Base-by-base conservation (phyloP, 176 grass and related monocot genomes). In the Phragmites australis region DNA sequence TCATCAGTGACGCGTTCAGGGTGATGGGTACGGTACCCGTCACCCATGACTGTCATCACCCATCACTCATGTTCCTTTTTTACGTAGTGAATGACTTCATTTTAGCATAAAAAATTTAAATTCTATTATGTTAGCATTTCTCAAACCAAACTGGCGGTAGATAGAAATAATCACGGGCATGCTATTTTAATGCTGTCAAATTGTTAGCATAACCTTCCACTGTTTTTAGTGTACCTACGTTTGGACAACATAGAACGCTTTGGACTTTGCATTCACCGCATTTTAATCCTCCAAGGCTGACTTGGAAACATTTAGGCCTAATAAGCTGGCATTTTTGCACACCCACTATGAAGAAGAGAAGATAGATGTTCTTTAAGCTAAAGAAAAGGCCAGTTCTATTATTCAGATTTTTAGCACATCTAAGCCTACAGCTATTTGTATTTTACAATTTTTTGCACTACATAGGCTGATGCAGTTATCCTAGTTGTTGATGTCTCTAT, bases 401-500 rank as follows among this genome's bases (percentile, higher is more conserved):
- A 75, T 62, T 34, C 58, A 21, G 9, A 50, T 71, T 82, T 9
- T 25, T 77, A 34, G 41, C 25, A 16, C 59, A 67, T 67, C 58
- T 7, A 39, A 50, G 29, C 19, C 55, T 25, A 15, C 34, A 37
- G 34, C 34, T 37, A 37, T 48, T 54, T 54, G 72, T 59, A 62
- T 80, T 55, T 51, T 72, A 44, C 17, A 39, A 77, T 18, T 14
- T 73, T 72, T 76, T 13, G 92, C 83, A 81, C 86, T 52, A 88
- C 90, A 21, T 92, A 94, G 58, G 77, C 95, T 57, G 95, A 97
- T 87, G 87, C 88, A 54, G 92, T 92, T 29, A 45, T 97, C 83
- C 85, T 97, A 76, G 92, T 93, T 73, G 65, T 97, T 81, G 95
- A 97, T 83, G 89, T 90, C 41, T 92, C 90, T 65, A 22, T 89